Percentiles rank a stretch among this genome's conserved stretches.
phyloP scores from a whole-genome alignment of 139 green algal genomes.

The Volvox reticuliferus region DNA sequence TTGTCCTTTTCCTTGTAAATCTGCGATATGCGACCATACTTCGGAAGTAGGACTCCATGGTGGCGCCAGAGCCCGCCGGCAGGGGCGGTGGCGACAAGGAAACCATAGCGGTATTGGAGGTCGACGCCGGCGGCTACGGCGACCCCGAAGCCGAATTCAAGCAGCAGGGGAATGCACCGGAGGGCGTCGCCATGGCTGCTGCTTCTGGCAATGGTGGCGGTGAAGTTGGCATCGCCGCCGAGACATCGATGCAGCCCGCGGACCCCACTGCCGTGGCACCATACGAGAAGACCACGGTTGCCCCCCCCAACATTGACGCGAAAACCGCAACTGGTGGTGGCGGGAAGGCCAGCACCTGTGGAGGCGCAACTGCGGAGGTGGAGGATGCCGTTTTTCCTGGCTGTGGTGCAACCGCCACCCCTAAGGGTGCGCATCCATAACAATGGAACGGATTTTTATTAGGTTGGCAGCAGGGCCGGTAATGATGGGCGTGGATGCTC shows the following conservation, averaged over 20 bases:
- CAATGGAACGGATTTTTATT: no score
- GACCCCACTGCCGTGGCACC: background rate
- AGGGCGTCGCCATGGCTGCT: background rate
- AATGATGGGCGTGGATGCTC: no score
- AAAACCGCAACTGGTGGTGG: no score
- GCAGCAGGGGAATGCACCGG: background rate
- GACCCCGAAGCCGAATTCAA: background rate
- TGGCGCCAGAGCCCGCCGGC: background rate
- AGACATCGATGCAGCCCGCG: background rate
- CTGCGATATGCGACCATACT: no score
- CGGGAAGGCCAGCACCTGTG: no score
- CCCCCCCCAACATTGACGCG: background rate
- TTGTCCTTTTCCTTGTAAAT: no score
- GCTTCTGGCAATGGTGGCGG: background rate
- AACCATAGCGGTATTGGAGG: background rate
- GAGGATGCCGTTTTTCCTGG: no score
- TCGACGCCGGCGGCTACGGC: background rate
- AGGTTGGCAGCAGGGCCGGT: no score
- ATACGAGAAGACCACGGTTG: background rate
- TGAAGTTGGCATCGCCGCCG: background rate
- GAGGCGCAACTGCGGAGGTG: no score
- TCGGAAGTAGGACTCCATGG: no score
- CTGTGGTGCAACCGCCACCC: no score
- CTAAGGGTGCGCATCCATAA: no score
- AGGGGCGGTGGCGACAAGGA: background rate